Conservation (phyloP, 1,284 basidiomycete genomes). For the Ceratobasidium sp. region DNA sequence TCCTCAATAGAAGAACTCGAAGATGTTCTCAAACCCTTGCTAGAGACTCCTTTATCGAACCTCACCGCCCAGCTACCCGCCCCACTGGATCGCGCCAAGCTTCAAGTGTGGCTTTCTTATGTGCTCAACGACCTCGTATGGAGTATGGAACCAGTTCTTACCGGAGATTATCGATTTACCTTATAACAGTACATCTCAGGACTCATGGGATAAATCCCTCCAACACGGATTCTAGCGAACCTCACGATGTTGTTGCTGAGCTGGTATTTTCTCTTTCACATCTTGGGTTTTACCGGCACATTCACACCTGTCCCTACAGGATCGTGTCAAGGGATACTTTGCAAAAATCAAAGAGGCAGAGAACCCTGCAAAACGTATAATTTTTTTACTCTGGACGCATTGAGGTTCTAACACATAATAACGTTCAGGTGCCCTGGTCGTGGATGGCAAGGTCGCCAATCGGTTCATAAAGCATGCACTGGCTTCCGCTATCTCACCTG, state of each 20-base stretch:
- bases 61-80: slow-evolving; percentile 63
- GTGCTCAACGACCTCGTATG: slow-evolving; percentile 86
- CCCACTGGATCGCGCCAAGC: slow-evolving; percentile 78
- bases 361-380: slow-evolving; percentile 71
- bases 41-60: slow-evolving; percentile 71
- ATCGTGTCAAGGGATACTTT: slow-evolving; percentile 81
- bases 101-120: slow-evolving; percentile 80
- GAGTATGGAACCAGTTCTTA: slow-evolving; percentile 63
- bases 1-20: slow-evolving; percentile 76
- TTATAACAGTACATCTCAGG: slow-evolving; percentile 76
- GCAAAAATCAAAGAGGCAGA: slow-evolving; percentile 82
- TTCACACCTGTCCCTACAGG: slow-evolving; percentile 60
- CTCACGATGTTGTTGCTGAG: slow-evolving; percentile 79
- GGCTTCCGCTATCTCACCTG: slow-evolving; percentile 65
- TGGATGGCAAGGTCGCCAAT: slow-evolving; percentile 82
- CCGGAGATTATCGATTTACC: slow-evolving; percentile 22
- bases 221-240: slow-evolving; percentile 51
- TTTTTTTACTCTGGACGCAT: slow-evolving; percentile 2
- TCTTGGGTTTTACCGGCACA: neutral
- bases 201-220: slow-evolving; percentile 80
- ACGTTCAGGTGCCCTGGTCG: slow-evolving; percentile 61
- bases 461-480: slow-evolving; percentile 89
- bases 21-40: slow-evolving; percentile 70
- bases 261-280: slow-evolving; percentile 64
- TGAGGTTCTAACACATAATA: slow-evolving; percentile 3